Percentiles rank a stretch among this genome's conserved stretches.
These are phyloP conservation scores for Monilinia polystroma DNA, from an alignment of 2,329 filamentous ascomycete species.

Conservation along the genomic window DNA sequence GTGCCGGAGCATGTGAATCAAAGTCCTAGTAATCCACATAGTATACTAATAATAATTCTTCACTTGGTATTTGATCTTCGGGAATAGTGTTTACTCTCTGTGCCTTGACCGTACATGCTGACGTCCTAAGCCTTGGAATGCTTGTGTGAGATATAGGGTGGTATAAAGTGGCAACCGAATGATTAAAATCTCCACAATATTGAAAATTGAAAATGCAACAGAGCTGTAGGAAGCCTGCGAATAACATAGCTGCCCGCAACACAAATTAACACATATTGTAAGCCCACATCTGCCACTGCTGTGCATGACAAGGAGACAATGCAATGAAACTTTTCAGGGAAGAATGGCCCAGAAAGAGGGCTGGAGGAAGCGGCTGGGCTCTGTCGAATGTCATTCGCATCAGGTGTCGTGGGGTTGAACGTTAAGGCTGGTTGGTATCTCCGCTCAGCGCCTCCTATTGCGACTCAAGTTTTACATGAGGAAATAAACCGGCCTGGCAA, in stretches of 20 bases:
- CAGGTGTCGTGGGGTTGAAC: slow-evolving; percentile 15
- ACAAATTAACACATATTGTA: neutral
- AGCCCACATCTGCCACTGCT: neutral
- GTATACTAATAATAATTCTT: neutral
- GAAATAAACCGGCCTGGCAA: slow-evolving; percentile 19
- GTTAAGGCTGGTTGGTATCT: slow-evolving; percentile 21
- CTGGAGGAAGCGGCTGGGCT: slow-evolving; percentile 3
- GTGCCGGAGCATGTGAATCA: neutral
- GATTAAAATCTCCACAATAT: neutral
- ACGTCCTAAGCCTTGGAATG: slow-evolving; percentile 5
- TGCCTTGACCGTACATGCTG: slow-evolving; percentile 15
- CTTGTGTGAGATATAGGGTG: slow-evolving; percentile 11
- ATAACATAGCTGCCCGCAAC: slow-evolving; percentile 18
- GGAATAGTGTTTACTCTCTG: neutral
- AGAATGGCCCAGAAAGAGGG: slow-evolving; percentile 1
- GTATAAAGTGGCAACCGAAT: slow-evolving; percentile 3
- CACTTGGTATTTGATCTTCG: slow-evolving; percentile 2
- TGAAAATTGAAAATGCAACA: slow-evolving; percentile 1
- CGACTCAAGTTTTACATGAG: slow-evolving; percentile 14
- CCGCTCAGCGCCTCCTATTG: slow-evolving; percentile 18
- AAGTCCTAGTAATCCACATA: neutral
- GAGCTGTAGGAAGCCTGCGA: slow-evolving; percentile 1
- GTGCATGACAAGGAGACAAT: neutral
- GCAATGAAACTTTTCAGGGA: slow-evolving; percentile 9
- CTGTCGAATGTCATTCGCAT: slow-evolving; percentile 4